phyloP scores from a whole-genome alignment of 23 red algal species.

The Gracilaria vermiculophylla region DNA sequence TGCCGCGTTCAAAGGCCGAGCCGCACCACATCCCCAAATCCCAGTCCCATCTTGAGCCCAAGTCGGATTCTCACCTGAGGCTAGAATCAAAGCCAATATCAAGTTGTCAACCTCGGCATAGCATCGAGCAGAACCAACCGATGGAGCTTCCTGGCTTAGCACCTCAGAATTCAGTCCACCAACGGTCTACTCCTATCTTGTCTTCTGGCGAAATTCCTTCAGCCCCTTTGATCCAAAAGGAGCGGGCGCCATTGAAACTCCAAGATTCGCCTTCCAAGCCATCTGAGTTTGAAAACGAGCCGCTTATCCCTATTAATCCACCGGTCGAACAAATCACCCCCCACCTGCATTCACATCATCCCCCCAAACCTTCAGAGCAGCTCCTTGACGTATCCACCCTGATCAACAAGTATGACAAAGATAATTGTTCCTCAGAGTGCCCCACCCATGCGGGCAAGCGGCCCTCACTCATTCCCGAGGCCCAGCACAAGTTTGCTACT shows the following conservation, averaged over 20 bases:
- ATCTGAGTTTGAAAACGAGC: too few relatives aligned
- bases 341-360: background rate
- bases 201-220: background rate
- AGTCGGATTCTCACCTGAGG: background rate
- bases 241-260: background rate
- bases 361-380: background rate
- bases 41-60: background rate
- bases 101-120: too few relatives aligned
- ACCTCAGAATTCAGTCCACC: background rate
- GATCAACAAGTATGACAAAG: slow-evolving; percentile 22
- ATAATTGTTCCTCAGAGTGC: background rate
- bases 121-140: too few relatives aligned
- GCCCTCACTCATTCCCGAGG: background rate
- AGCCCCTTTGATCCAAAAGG: background rate
- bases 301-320: background rate
- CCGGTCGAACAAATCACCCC: background rate
- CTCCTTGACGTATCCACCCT: background rate
- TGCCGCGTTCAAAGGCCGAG: background rate
- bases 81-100: too few relatives aligned
- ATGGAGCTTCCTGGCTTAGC: background rate
- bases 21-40: background rate
- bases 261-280: background rate
- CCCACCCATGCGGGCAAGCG: background rate
- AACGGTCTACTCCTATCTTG: background rate
- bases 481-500: slow-evolving; percentile 12